Evolutionary conservation across 768 basidiomycete genomes (phyloP).

Genomic region (Amyloporia xantha): DNA sequence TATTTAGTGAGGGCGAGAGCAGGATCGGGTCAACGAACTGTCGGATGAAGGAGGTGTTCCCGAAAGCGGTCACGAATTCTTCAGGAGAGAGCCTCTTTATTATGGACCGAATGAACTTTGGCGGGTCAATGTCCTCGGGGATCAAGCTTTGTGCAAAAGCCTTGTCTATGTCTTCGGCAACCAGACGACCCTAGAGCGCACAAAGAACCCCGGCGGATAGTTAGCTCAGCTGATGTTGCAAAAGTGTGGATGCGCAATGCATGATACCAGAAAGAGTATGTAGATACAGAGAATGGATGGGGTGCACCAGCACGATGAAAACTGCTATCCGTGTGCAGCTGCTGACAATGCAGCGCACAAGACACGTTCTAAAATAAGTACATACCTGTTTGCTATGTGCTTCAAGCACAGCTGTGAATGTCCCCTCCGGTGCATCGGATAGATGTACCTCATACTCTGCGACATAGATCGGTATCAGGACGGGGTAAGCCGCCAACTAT

Average conservation of each 20-base stretch:
- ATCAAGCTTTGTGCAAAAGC: not conserved
- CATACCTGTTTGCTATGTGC: not conserved
- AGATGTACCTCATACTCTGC: not conserved
- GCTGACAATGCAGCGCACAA: no score
- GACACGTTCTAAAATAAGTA: no score
- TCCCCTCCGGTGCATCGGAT: not conserved
- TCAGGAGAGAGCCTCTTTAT: no score
- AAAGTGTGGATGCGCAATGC: no score
- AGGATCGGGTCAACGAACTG: not conserved
- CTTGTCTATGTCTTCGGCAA: not conserved
- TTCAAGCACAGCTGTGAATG: not conserved
- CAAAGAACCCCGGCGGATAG: not conserved
- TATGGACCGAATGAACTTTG: not conserved
- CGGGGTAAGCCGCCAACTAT: constrained; percentile 4
- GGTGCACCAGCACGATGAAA: no score
- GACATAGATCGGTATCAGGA: constrained; percentile 1
- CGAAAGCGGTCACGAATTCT: no score
- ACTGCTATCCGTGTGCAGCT: not conserved
- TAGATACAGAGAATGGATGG: no score
- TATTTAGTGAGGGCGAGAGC: no score
- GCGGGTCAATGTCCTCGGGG: not conserved
- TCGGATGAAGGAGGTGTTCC: not conserved
- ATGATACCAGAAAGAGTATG: no score
- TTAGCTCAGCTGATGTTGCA: no score
- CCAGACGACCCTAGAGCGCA: not conserved